These are phyloP conservation scores for Backusella sp. DNA, from an alignment of 192 early-diverging fungal genomes.

Conservation along the genomic window DNA sequence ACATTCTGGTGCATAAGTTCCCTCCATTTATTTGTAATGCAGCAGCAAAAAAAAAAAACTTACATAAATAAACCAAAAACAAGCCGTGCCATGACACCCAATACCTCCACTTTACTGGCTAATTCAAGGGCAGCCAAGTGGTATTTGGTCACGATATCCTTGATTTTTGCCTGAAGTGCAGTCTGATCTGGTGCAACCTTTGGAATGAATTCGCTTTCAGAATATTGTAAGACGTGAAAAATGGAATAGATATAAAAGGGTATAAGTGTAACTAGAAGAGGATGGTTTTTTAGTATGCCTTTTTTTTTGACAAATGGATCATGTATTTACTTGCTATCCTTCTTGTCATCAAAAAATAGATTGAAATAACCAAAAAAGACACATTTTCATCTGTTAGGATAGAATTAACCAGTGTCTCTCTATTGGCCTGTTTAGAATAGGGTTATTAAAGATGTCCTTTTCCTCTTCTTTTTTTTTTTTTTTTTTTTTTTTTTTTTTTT, in stretches of 20 bases:
- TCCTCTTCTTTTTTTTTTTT: too few relatives aligned
- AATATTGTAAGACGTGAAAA: constrained; percentile 29
- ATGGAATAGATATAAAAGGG: constrained; percentile 28
- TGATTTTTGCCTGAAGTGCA: constrained; percentile 41
- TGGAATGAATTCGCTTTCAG: constrained; percentile 12
- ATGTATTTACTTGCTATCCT: constrained; percentile 26
- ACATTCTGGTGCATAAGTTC: not conserved
- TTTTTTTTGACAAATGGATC: not conserved
- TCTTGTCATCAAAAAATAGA: constrained; percentile 28
- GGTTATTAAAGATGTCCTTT: not conserved
- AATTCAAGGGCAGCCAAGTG: constrained; percentile 56
- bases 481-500: too few relatives aligned
- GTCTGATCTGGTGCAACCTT: constrained; percentile 29
- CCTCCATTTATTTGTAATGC: not conserved
- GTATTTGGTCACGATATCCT: constrained; percentile 50
- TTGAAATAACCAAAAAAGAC: constrained; percentile 18
- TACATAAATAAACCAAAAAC: constrained; percentile 54
- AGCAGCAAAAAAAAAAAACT: constrained; percentile 14
- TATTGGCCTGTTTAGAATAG: constrained; percentile 8
- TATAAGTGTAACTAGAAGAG: constrained; percentile 19
- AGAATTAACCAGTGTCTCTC: not conserved
- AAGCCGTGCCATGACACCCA: constrained; percentile 62
- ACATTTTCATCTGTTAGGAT: constrained; percentile 33
- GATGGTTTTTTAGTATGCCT: not conserved
- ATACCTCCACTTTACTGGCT: constrained; percentile 68